phyloP scores from a whole-genome alignment of 2,329 filamentous ascomycete species.

The Neoscytalidium dimidiatum region DNA sequence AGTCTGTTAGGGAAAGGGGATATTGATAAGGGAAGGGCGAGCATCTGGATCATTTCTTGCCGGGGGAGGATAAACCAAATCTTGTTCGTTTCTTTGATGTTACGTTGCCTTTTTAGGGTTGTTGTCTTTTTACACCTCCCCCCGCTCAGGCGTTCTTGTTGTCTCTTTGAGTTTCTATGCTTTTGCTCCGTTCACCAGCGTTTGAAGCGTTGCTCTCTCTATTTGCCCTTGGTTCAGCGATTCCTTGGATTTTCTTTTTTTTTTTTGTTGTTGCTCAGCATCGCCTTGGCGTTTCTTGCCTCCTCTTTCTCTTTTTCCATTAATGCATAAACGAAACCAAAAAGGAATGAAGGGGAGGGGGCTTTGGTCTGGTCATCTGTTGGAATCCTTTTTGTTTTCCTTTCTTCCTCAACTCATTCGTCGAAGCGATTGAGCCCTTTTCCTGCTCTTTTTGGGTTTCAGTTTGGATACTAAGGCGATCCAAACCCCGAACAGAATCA shows the following conservation, averaged over 20 bases:
- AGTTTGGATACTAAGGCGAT: background rate
- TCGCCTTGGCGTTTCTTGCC: background rate
- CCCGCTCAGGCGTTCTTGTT: background rate
- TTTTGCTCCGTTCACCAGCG: background rate
- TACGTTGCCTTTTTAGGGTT: background rate
- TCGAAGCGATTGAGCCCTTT: too few relatives aligned
- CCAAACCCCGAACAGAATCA: background rate
- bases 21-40: background rate
- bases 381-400: background rate
- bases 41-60: background rate
- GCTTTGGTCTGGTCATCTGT: background rate
- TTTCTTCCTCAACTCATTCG: too few relatives aligned
- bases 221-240: background rate
- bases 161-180: background rate
- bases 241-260: background rate
- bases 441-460: background rate
- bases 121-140: background rate
- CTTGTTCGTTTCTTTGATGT: background rate
- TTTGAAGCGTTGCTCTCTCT: slow-evolving; percentile 3
- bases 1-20: background rate
- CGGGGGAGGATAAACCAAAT: background rate
- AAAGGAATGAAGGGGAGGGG: background rate
- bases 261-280: background rate
- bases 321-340: slow-evolving; percentile 6
- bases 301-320: background rate